phyloP scores from a whole-genome alignment of 805 yeast species.

The Myxozyma lipomycoides region DNA sequence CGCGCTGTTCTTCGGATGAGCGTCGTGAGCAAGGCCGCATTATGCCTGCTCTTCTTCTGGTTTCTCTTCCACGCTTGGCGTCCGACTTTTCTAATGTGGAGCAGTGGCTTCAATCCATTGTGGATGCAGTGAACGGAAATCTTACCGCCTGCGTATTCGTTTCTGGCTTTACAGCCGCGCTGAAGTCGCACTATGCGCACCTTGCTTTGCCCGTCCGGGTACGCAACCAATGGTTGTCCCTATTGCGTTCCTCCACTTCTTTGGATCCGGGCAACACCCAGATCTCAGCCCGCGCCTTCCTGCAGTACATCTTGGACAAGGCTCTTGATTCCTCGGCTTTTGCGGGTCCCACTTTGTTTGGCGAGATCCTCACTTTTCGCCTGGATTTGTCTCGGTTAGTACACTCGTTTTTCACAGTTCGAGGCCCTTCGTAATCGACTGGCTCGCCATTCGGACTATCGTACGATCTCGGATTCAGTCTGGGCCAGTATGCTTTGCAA shows the following conservation, averaged over 20 bases:
- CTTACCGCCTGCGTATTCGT: neutral
- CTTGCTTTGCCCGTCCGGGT: neutral
- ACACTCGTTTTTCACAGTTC: neutral
- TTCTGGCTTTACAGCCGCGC: neutral
- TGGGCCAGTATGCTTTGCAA: neutral
- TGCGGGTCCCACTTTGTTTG: neutral
- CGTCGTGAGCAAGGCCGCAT: neutral
- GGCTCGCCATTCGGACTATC: neutral
- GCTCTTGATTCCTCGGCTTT: neutral
- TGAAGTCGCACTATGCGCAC: neutral
- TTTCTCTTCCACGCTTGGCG: neutral
- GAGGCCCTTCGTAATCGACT: neutral
- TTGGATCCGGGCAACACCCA: neutral
- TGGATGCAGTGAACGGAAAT: neutral
- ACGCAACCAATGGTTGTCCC: neutral
- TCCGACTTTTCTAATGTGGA: neutral
- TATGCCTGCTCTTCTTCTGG: neutral
- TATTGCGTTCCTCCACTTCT: neutral
- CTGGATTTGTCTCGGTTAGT: neutral
- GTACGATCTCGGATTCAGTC: neutral
- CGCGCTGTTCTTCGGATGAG: neutral
- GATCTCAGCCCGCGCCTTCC: neutral
- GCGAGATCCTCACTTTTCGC: neutral
- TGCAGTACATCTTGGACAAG: neutral
- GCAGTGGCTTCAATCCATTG: neutral